Evolutionary conservation across 1,139 yeast species (phyloP).

Genomic region (Yamadazyma buinensis): DNA sequence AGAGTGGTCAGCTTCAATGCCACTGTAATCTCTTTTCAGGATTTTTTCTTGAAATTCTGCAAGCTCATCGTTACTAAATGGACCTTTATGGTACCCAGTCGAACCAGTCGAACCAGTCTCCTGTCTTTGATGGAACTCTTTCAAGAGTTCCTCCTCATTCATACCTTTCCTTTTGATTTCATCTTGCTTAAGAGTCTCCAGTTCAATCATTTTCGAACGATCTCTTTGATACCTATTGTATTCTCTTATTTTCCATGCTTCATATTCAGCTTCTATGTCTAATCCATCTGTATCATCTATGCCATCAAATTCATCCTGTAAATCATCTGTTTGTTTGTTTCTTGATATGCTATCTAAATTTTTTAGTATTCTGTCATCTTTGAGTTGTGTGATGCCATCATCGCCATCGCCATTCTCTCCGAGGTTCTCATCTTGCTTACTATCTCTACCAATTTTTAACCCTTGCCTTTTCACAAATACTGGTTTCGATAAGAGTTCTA

Average conservation of each 20-base stretch:
- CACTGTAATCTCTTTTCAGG: slow-evolving; percentile 13
- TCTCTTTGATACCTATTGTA: slow-evolving; percentile 27
- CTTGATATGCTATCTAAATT: slow-evolving; percentile 9
- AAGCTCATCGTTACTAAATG: slow-evolving; percentile 11
- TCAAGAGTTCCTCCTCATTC: slow-evolving; percentile 12
- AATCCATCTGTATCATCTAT: slow-evolving; percentile 37
- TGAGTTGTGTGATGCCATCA: too few relatives aligned
- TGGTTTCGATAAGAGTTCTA: slow-evolving; percentile 6
- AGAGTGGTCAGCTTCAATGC: slow-evolving; percentile 17
- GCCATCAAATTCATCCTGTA: slow-evolving; percentile 18
- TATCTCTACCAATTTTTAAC: slow-evolving; percentile 2
- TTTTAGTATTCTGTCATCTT: slow-evolving; percentile 6
- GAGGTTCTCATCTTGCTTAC: too few relatives aligned
- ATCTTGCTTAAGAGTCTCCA: slow-evolving; percentile 23
- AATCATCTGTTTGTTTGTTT: neutral
- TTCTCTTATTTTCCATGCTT: slow-evolving; percentile 36
- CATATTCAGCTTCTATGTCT: slow-evolving; percentile 35
- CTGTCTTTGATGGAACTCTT: slow-evolving; percentile 7
- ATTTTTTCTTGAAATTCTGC: slow-evolving; percentile 15
- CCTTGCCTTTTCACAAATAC: slow-evolving; percentile 9
- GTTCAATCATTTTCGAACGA: slow-evolving; percentile 15
- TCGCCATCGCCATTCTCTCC: too few relatives aligned
- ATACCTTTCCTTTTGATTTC: slow-evolving; percentile 11
- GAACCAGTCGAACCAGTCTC: neutral
- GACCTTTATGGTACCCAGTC: slow-evolving; percentile 5